Evolutionary conservation across 345 rosid genomes (phyloP).

Genomic region (Linum trigynum): DNA sequence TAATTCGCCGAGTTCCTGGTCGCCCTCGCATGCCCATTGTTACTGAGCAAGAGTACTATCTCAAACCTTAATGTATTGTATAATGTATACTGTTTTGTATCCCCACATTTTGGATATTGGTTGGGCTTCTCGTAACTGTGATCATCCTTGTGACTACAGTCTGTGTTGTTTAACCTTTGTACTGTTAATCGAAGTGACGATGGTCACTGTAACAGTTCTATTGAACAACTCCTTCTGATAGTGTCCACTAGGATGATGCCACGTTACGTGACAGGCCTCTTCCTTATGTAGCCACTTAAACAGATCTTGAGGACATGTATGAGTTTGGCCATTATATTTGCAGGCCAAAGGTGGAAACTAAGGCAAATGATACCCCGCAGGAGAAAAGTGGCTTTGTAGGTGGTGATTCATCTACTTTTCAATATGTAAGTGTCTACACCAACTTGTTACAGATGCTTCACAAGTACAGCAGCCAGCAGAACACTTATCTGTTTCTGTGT

Average conservation of each 20-base stretch:
- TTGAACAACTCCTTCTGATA: background rate
- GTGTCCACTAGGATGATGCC: background rate
- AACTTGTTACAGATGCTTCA: background rate
- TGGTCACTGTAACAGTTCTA: background rate
- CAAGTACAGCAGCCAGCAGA: background rate
- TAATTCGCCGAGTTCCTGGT: conserved; percentile 98
- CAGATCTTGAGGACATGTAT: conserved; percentile 16
- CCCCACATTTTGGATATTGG: background rate
- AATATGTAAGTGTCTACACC: conserved; percentile 44
- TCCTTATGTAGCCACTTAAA: conserved; percentile 1
- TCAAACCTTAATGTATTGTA: conserved; percentile 36
- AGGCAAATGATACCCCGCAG: conserved; percentile 38
- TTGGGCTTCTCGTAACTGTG: background rate
- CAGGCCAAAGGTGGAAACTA: conserved; percentile 61
- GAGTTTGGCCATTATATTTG: conserved; percentile 24
- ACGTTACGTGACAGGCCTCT: background rate
- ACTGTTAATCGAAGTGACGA: background rate
- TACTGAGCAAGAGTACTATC: conserved; percentile 71
- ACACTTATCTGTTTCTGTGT: background rate
- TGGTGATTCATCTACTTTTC: conserved; percentile 42
- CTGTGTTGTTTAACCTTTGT: no score
- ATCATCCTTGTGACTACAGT: no score
- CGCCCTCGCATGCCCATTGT: conserved; percentile 92
- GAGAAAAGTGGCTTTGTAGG: conserved; percentile 41
- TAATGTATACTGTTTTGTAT: conserved; percentile 9